Base-by-base conservation (phyloP, 2,329 filamentous ascomycete genomes). In the Aspergillus udagawae region DNA sequence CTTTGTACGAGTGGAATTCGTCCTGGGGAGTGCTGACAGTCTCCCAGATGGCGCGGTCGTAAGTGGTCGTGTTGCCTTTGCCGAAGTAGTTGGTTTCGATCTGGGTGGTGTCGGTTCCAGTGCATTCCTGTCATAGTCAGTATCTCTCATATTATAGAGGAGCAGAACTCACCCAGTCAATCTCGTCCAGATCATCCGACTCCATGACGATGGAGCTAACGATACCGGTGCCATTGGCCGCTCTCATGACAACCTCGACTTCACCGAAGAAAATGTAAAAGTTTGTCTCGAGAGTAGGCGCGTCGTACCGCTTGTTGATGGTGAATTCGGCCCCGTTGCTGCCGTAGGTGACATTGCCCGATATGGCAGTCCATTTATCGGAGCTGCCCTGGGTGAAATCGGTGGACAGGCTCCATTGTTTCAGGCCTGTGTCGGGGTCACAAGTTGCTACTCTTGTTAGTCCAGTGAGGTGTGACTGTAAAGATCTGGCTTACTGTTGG, bases 241-340 rank as follows among this genome's bases (percentile, higher is more conserved):
- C 86, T 75, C 93, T 92, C 81, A 97, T 83, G 51, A 85, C 87
- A 63, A 96, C 84, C 63, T 94, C 89, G 70, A 96, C 87, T 60
- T 88, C 88, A 66, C 94, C 94, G 73, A 96, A 99, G 90, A 97
- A 97, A 79, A 99, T 95, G 82, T 96, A 97, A 82, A 95, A 97
- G 66, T 93, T 84, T 60, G 91, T 94, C 61, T 83, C 82, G 56
- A 99, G 84, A 70, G 92, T 91, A 0, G 94, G 94, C 1, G 92
- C 86, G 70, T 97, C 90, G 63, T 92, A 92, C 52, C 86, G 81
- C 70, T 86, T 78, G 52, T 83, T 76, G 58, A 99, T 87, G 28
- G 89, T 91, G 75, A 99, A 96, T 29, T 84, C 84, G 27, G 85
- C 92, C 63, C 94, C 94, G 68, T 91, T 82, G 7, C 79, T 67